A percentile compares a stretch with the other conserved stretches of the same genome.
These are phyloP conservation scores for Caulochytrium protostelioides DNA, from an alignment of 371 early-diverging fungal species.

Conservation along the genomic window DNA sequence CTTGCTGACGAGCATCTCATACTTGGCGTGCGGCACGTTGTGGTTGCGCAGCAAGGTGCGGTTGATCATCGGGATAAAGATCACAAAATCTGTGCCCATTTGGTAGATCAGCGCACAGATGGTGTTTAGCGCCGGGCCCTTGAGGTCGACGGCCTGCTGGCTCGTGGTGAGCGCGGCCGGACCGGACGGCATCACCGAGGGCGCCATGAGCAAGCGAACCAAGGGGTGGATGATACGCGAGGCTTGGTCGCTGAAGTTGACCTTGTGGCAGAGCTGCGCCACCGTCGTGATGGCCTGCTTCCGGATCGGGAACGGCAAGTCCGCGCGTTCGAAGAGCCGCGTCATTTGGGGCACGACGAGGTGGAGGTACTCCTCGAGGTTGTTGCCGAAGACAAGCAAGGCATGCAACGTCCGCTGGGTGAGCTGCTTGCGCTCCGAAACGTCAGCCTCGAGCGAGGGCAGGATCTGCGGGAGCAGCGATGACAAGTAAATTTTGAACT, in stretches of 20 bases:
- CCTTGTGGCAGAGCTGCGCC: conserved; percentile 49
- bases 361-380: conserved; percentile 82
- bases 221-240: conserved; percentile 78
- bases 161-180: conserved; percentile 4
- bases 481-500: conserved; percentile 61
- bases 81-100: conserved; percentile 62
- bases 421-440: conserved; percentile 41
- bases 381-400: conserved; percentile 61
- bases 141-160: conserved; percentile 26
- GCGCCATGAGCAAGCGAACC: conserved; percentile 39
- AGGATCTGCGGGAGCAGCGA: conserved; percentile 57
- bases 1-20: conserved; percentile 48
- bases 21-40: conserved; percentile 42
- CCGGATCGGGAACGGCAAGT: conserved; percentile 39
- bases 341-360: conserved; percentile 76
- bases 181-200: too few species aligned
- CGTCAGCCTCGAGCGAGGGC: conserved; percentile 47
- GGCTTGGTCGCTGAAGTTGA: conserved; percentile 72
- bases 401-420: conserved; percentile 62
- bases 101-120: conserved; percentile 66
- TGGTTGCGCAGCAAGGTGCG: conserved; percentile 20
- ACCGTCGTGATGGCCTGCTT: conserved; percentile 56
- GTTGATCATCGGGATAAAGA: conserved; percentile 71
- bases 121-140: conserved; percentile 52
- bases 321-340: conserved; percentile 50